Evolutionary conservation across 768 basidiomycete genomes (phyloP).

Genomic region (Leccinum rimulosum): DNA sequence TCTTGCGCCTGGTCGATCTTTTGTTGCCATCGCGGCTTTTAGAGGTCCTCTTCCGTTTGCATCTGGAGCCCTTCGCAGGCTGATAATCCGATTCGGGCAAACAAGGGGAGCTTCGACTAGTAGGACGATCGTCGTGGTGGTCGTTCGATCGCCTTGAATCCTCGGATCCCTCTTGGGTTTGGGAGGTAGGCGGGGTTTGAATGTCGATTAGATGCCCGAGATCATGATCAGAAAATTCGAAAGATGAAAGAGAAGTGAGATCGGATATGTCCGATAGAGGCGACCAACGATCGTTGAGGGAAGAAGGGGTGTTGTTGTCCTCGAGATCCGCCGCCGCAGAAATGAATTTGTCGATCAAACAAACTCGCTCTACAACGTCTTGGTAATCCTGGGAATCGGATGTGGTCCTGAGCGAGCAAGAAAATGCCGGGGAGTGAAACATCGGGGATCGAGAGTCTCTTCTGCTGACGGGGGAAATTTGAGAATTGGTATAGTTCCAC

Average conservation of each 20-base stretch:
- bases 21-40: conserved; percentile 10
- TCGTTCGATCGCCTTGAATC: background rate
- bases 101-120: background rate
- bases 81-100: conserved; percentile 7
- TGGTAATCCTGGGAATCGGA: conserved; percentile 8
- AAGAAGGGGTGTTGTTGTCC: background rate
- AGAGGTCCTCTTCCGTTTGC: conserved; percentile 20
- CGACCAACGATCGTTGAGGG: conserved; percentile 18
- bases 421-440: conserved; percentile 7
- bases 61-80: conserved; percentile 17
- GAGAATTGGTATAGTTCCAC: conserved; percentile 16
- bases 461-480: conserved; percentile 26
- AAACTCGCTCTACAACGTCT: conserved; percentile 16
- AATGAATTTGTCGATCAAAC: conserved; percentile 28
- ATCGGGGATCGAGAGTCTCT: background rate
- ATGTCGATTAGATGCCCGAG: conserved; percentile 1
- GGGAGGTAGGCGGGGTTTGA: conserved; percentile 22
- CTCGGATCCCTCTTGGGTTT: background rate
- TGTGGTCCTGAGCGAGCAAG: background rate
- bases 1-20: conserved; percentile 14
- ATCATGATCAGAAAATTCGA: conserved; percentile 6
- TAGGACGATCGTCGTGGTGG: background rate
- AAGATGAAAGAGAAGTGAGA: conserved; percentile 32
- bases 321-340: conserved; percentile 20
- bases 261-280: conserved; percentile 29